Percentiles rank a stretch among this genome's conserved stretches.
phyloP scores from a whole-genome alignment of 169 alveolate species.

The Miamiensis avidus region DNA sequence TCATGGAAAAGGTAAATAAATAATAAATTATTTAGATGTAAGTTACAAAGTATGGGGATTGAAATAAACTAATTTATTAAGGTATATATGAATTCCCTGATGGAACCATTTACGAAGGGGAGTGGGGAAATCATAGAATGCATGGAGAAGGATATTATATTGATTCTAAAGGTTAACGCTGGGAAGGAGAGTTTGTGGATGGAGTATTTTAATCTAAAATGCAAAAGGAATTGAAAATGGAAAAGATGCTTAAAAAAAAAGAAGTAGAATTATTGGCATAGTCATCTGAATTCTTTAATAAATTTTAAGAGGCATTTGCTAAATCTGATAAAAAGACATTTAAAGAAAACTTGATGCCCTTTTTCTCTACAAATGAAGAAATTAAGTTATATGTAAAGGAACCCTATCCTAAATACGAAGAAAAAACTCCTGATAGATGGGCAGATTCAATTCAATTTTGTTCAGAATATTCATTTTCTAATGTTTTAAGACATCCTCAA shows the following conservation, averaged over 20 bases:
- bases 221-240: slow-evolving; percentile 64
- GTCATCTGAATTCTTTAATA: slow-evolving; percentile 47
- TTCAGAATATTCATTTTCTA: slow-evolving; percentile 7
- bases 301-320: slow-evolving; percentile 63
- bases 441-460: slow-evolving; percentile 25
- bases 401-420: slow-evolving; percentile 77
- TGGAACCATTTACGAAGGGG: slow-evolving; percentile 75
- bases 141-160: slow-evolving; percentile 74
- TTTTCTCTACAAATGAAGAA: slow-evolving; percentile 62
- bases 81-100: slow-evolving; percentile 59
- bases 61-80: slow-evolving; percentile 61
- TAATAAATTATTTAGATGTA: no score
- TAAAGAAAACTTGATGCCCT: slow-evolving; percentile 66
- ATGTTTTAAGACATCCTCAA: slow-evolving; percentile 30
- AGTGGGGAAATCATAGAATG: slow-evolving; percentile 70
- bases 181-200: slow-evolving; percentile 75
- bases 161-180: slow-evolving; percentile 58
- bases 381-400: slow-evolving; percentile 49
- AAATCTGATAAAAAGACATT: slow-evolving; percentile 69
- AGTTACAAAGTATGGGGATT: slow-evolving; percentile 62
- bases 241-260: slow-evolving; percentile 55
- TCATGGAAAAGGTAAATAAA: slow-evolving; percentile 51
- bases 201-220: slow-evolving; percentile 69
- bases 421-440: slow-evolving; percentile 63
- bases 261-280: slow-evolving; percentile 35